phyloP scores from a whole-genome alignment of 495 filamentous ascomycete species.

The Penicillium nucicola region DNA sequence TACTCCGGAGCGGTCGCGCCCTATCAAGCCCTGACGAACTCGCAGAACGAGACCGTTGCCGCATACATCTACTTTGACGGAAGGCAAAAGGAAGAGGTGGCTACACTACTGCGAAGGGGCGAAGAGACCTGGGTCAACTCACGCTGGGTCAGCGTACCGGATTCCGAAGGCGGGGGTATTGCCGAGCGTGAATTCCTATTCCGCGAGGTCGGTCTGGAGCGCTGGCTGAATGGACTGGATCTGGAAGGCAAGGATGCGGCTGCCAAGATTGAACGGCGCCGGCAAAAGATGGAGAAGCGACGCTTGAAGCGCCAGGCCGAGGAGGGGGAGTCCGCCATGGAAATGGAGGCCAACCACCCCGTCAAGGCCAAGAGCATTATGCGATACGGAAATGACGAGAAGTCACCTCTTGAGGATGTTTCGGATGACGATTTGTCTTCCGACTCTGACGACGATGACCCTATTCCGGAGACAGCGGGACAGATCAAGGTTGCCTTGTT shows the following conservation, averaged over 20 bases:
- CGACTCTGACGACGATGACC: constrained; percentile 78
- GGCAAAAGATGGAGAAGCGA: constrained; percentile 85
- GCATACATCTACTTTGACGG: constrained; percentile 99
- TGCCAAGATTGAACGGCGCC: constrained; percentile 81
- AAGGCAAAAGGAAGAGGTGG: constrained; percentile 91
- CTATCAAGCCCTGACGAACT: constrained; percentile 84
- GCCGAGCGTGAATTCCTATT: constrained; percentile 97
- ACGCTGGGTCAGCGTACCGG: constrained; percentile 91
- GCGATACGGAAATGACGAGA: constrained; percentile 71
- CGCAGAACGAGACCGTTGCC: constrained; percentile 91
- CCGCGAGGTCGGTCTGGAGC: constrained; percentile 91
- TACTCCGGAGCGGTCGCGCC: constrained; percentile 63
- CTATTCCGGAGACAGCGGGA: constrained; percentile 86
- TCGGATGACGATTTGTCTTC: constrained; percentile 68
- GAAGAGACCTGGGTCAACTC: constrained; percentile 99
- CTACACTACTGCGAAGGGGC: constrained; percentile 84
- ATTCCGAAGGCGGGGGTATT: constrained; percentile 86
- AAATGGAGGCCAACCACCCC: constrained; percentile 45
- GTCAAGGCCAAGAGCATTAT: constrained; percentile 59
- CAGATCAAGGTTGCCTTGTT: constrained; percentile 99
- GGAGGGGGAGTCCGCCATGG: constrained; percentile 45
- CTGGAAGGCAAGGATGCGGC: constrained; percentile 83
- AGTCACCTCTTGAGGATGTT: constrained; percentile 68
- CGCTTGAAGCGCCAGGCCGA: constrained; percentile 60
- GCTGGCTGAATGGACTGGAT: constrained; percentile 93